These are phyloP conservation scores for Ogataea naganishii DNA, from an alignment of 805 yeast species.

Conservation along the genomic window DNA sequence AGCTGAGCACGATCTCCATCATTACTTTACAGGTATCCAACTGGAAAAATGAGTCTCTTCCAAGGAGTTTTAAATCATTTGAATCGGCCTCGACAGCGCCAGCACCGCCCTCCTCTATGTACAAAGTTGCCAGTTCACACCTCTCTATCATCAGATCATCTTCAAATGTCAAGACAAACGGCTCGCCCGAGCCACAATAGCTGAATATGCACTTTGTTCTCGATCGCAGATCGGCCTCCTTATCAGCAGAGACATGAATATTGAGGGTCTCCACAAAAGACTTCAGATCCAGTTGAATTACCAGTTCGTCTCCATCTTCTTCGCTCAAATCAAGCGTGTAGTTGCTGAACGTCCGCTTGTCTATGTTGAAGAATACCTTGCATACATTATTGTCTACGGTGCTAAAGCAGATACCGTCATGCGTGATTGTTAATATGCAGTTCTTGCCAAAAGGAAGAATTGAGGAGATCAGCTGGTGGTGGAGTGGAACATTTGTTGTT, in stretches of 20 bases:
- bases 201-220: conserved; percentile 39
- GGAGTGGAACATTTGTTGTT: conserved; percentile 15
- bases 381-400: conserved; percentile 37
- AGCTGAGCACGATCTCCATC: conserved; percentile 44
- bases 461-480: conserved; percentile 19
- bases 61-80: conserved; percentile 19
- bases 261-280: conserved; percentile 44
- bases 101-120: conserved; percentile 12
- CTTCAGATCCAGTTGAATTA: conserved; percentile 26
- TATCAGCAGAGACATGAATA: conserved; percentile 20
- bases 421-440: conserved; percentile 27
- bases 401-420: conserved; percentile 43
- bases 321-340: conserved; percentile 18
- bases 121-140: conserved; percentile 46
- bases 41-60: conserved; percentile 21
- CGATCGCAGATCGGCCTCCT: conserved; percentile 7
- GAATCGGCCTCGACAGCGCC: conserved; percentile 15
- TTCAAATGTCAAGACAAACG: conserved; percentile 44
- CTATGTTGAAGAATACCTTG: conserved; percentile 28
- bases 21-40: conserved; percentile 32
- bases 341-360: conserved; percentile 25
- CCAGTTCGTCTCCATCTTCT: conserved; percentile 10
- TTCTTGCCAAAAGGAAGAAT: conserved; percentile 21
- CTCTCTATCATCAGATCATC: conserved; percentile 47
- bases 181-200: conserved; percentile 40